Conservation (phyloP, 192 early-diverging fungal species). For the Thamnidium elegans region DNA sequence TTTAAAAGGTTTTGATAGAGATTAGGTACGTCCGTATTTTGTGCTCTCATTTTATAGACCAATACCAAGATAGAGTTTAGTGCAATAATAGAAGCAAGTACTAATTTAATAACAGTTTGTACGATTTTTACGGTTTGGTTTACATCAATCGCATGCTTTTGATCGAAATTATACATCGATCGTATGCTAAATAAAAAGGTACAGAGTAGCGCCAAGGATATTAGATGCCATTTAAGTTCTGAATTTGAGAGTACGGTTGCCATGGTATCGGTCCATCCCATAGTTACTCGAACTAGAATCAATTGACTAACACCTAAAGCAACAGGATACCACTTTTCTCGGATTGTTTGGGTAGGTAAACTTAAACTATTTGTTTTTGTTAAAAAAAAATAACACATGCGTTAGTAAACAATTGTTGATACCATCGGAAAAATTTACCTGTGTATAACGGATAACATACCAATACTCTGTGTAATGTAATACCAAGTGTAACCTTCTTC, state of each 20-base stretch:
- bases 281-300: conserved; percentile 37
- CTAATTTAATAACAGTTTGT: conserved; percentile 9
- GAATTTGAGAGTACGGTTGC: background rate
- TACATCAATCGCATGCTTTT: background rate
- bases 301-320: conserved; percentile 24
- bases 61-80: conserved; percentile 21
- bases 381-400: background rate
- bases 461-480: conserved; percentile 65
- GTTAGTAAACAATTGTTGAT: background rate
- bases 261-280: conserved; percentile 48
- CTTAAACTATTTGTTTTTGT: background rate
- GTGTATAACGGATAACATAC: conserved; percentile 39
- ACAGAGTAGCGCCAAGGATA: background rate
- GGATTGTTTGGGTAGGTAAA: background rate
- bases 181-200: background rate
- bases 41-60: conserved; percentile 33
- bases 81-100: background rate
- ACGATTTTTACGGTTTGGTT: conserved; percentile 15
- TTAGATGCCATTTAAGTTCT: background rate
- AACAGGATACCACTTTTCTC: background rate
- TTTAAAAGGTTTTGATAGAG: conserved; percentile 15
- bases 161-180: background rate
- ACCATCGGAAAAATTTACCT: conserved; percentile 28
- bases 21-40: conserved; percentile 4
- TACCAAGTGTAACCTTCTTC: conserved; percentile 78